Conservation (phyloP, 1,284 basidiomycete species). For the Vanrija humicola region DNA sequence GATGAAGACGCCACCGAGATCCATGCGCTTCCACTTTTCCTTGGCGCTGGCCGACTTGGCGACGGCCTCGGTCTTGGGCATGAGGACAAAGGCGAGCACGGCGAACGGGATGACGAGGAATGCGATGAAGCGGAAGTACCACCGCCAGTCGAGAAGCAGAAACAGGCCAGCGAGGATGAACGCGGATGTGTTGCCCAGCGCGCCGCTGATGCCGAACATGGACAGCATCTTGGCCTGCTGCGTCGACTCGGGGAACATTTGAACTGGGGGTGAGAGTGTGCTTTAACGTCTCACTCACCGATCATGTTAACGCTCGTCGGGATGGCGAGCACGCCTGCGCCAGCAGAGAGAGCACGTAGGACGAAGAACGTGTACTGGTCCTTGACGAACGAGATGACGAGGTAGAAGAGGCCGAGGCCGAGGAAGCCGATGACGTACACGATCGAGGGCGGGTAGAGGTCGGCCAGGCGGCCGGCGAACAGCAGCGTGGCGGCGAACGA, state of each 20-base stretch:
- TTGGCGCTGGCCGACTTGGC: constrained; percentile 31
- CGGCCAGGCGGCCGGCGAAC: constrained; percentile 39
- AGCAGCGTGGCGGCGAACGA: constrained; percentile 37
- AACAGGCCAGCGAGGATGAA: constrained; percentile 42
- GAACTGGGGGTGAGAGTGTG: constrained; percentile 12
- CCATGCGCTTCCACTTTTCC: constrained; percentile 46
- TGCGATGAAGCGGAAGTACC: constrained; percentile 46
- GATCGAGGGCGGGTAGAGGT: constrained; percentile 41
- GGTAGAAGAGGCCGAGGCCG: constrained; percentile 40
- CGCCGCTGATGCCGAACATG: constrained; percentile 43
- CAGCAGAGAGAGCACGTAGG: constrained; percentile 40
- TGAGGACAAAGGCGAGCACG: constrained; percentile 33
- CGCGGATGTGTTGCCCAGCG: constrained; percentile 27
- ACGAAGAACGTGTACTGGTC: constrained; percentile 46
- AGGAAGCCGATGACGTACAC: constrained; percentile 42
- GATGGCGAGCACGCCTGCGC: constrained; percentile 43
- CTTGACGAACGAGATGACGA: constrained; percentile 44
- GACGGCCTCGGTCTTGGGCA: constrained; percentile 42
- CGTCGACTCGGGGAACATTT: constrained; percentile 40
- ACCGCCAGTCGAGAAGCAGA: constrained; percentile 39
- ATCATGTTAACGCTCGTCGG: constrained; percentile 45
- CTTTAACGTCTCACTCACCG: background rate
- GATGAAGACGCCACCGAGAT: constrained; percentile 39
- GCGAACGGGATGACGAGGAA: constrained; percentile 38
- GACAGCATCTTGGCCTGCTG: constrained; percentile 42